Base-by-base conservation (phyloP, 495 filamentous ascomycete species). In the Saxispiralis lemnorum region DNA sequence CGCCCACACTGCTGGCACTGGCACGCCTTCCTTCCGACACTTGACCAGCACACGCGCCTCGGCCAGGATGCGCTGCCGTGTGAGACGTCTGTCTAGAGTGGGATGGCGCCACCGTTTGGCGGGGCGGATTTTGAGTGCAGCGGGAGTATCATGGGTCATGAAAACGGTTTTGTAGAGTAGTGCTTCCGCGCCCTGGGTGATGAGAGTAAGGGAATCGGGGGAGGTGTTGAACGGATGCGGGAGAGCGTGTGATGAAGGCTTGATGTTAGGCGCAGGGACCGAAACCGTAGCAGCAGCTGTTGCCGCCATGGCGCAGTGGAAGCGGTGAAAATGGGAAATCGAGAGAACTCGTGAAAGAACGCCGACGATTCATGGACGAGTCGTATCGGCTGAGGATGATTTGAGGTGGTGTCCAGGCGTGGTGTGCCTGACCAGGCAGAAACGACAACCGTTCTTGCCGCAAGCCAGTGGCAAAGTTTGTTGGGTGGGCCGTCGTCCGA, bases 161-260 rank as follows among this genome's bases (percentile, higher is more conserved):
- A 82, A 86, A 51, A 71, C 75, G 7, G 87, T 88, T 52, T 72
- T 73, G 80, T 87, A 96, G 57, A 97, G 70, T 54, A 86, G 83
- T 37, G 81, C 84, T 73, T 97, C 89, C 60, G 89, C 89, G 65
- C 89, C 89, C 70, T 95, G 89, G 31, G 79, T 73, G 46, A 95
- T 70, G 54, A 89, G 66, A 13, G 30, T 30, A 9, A 53, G 46
- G 19, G 37, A 30, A 19, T 45, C 31, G 1, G 41, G n/a, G 35
- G 44, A 48, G 53, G 73, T 62, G 54, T 67, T 68, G 69, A 83
- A 78, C 41, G 73, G 76, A 14, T 67, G 49, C 16, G 83, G 83
- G 49, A 81, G 79, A 15, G 21, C 13, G 24, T 40, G 38, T 5
- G 24, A 28, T 28, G 24, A n/a, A n/a, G n/a, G n/a, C n/a, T 28